Percentiles rank a stretch among this genome's conserved stretches.
These are phyloP conservation scores for Phytophthora cryptogea DNA, from an alignment of 352 stramenopile species.

Conservation along the genomic window DNA sequence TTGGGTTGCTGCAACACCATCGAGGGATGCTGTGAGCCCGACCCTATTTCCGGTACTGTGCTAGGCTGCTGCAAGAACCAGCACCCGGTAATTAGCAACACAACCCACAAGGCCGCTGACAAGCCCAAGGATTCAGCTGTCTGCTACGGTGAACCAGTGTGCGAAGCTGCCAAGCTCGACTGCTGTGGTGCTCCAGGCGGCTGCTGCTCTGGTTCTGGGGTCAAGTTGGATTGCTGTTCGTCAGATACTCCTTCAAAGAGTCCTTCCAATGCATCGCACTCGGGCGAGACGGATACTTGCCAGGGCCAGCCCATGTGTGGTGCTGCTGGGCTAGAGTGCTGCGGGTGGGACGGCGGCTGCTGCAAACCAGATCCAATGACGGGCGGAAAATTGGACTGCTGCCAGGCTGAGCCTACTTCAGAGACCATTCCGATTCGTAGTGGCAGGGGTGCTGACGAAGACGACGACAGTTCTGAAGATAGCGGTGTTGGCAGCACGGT, in stretches of 20 bases:
- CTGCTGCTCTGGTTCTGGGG: constrained; percentile 46
- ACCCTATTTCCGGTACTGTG: constrained; percentile 48
- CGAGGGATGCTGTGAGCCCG: constrained; percentile 70
- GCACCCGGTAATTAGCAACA: constrained; percentile 34
- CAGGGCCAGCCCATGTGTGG: constrained; percentile 47
- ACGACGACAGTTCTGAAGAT: constrained; percentile 23
- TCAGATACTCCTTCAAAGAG: constrained; percentile 2
- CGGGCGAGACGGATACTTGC: constrained; percentile 27
- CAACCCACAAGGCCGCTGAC: constrained; percentile 31
- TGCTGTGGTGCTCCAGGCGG: constrained; percentile 50
- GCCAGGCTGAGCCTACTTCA: constrained; percentile 18
- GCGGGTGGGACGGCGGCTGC: constrained; percentile 43
- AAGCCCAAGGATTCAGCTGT: constrained; percentile 22
- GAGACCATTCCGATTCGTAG: constrained; percentile 24
- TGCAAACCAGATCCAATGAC: constrained; percentile 41
- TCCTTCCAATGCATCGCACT: constrained; percentile 12
- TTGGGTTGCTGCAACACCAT: constrained; percentile 71
- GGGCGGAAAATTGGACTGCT: constrained; percentile 45
- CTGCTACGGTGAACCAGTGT: constrained; percentile 52
- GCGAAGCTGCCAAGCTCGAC: constrained; percentile 41
- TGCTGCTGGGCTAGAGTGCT: constrained; percentile 53
- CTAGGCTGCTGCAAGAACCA: constrained; percentile 74
- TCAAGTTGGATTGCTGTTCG: constrained; percentile 51
- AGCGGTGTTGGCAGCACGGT: constrained; percentile 17
- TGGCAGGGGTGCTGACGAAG: constrained; percentile 13